phyloP scores from a whole-genome alignment of 1,284 basidiomycete species.

The Termitomyces sp. region DNA sequence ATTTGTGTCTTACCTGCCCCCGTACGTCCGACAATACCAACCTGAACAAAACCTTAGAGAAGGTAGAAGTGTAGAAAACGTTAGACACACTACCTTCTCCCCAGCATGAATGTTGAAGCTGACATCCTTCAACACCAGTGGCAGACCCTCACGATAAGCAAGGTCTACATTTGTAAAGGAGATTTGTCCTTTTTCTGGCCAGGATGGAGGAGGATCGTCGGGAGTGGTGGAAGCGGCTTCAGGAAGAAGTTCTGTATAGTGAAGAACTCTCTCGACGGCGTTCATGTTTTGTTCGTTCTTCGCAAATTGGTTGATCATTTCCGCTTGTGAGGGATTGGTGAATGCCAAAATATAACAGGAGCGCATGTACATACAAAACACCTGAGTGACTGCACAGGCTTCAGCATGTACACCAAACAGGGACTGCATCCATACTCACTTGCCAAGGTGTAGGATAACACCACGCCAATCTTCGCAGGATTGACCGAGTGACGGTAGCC shows the following conservation, averaged over 20 bases:
- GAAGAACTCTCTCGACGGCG: constrained; percentile 61
- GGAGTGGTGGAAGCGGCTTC: constrained; percentile 42
- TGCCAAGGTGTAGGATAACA: constrained; percentile 57
- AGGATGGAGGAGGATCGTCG: constrained; percentile 53
- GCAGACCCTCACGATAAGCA: constrained; percentile 67
- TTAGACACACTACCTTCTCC: constrained; percentile 49
- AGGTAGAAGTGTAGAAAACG: neutral
- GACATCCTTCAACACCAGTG: constrained; percentile 67
- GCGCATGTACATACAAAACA: constrained; percentile 46
- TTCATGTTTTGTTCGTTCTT: constrained; percentile 70
- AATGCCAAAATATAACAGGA: neutral
- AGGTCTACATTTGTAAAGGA: constrained; percentile 60
- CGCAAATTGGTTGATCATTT: constrained; percentile 54
- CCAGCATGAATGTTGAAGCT: constrained; percentile 61
- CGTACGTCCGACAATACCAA: constrained; percentile 74
- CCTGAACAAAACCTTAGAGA: constrained; percentile 25
- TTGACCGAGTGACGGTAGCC: constrained; percentile 46
- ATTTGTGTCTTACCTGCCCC: constrained; percentile 47
- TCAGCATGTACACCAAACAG: neutral
- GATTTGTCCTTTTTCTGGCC: constrained; percentile 65
- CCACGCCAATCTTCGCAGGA: constrained; percentile 51
- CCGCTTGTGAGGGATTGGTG: constrained; percentile 31
- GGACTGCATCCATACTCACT: constrained; percentile 37
- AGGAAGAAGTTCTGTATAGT: constrained; percentile 49
- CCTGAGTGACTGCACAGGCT: constrained; percentile 42